These are phyloP conservation scores for Niveomyces coronatus DNA, from an alignment of 2,329 filamentous ascomycete genomes.

Conservation along the genomic window DNA sequence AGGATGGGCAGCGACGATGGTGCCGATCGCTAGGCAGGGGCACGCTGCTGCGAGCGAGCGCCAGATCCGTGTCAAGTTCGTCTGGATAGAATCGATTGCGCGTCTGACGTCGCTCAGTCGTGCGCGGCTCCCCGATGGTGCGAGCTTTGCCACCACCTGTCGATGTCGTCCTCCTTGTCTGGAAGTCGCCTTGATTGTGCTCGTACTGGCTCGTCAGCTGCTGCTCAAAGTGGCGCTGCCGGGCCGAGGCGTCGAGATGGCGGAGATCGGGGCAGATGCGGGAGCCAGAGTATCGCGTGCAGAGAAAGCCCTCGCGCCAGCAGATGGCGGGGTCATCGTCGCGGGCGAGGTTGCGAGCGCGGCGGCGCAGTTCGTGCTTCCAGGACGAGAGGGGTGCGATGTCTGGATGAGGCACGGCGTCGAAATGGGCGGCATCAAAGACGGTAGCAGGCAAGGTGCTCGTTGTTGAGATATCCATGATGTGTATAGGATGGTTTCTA, in stretches of 20 bases:
- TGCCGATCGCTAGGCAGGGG: constrained; percentile 27
- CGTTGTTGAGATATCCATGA: constrained; percentile 6
- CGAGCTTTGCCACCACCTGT: no score
- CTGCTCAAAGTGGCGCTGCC: constrained; percentile 1
- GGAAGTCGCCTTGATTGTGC: neutral
- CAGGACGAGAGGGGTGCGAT: neutral
- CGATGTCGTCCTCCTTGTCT: neutral
- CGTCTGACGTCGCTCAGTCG: neutral
- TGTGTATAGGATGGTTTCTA: neutral
- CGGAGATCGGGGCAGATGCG: constrained; percentile 1
- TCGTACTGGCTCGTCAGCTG: neutral
- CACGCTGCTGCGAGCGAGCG: constrained; percentile 25
- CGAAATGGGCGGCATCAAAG: constrained; percentile 3
- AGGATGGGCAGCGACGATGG: constrained; percentile 27
- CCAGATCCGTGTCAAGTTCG: constrained; percentile 20
- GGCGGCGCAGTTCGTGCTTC: constrained; percentile 3
- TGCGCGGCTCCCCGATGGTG: neutral
- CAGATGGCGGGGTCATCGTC: neutral
- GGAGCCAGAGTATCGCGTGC: neutral
- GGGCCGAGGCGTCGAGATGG: neutral
- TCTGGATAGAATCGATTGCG: neutral
- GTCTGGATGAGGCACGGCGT: neutral
- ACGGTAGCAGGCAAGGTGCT: neutral
- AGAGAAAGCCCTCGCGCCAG: neutral
- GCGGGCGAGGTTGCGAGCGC: neutral